Evolutionary conservation across 2,329 filamentous ascomycete species (phyloP).

Genomic region (Hypoxylon sp.): DNA sequence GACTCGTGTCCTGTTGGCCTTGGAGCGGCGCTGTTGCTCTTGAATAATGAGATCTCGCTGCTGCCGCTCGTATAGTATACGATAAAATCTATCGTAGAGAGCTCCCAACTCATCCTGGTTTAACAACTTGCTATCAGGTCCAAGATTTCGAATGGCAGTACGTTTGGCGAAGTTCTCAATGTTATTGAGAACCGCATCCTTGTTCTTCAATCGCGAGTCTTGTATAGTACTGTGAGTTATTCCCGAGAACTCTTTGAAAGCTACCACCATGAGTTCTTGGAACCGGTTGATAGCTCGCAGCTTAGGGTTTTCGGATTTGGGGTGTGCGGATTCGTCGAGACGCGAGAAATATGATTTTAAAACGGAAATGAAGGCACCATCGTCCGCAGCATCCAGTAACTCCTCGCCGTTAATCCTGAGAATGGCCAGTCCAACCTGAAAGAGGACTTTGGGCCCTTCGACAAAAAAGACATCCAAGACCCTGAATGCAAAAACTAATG

Average conservation of each 20-base stretch:
- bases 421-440: constrained; percentile 97
- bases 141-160: constrained; percentile 93
- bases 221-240: constrained; percentile 94
- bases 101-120: constrained; percentile 86
- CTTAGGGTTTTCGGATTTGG: constrained; percentile 94
- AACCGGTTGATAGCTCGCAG: constrained; percentile 93
- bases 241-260: constrained; percentile 96
- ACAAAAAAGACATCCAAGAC: constrained; percentile 98
- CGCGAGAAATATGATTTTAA: constrained; percentile 94
- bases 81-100: constrained; percentile 94
- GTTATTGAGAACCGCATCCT: constrained; percentile 90
- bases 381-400: constrained; percentile 88
- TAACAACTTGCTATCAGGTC: constrained; percentile 92
- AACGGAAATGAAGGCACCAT: constrained; percentile 95
- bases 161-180: constrained; percentile 98
- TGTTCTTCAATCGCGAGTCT: constrained; percentile 89
- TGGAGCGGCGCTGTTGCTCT: constrained; percentile 72
- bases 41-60: constrained; percentile 80
- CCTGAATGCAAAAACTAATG: constrained; percentile 93
- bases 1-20: constrained; percentile 66
- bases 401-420: constrained; percentile 97
- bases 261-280: constrained; percentile 98
- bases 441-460: constrained; percentile 95
- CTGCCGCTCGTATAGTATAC: constrained; percentile 88
- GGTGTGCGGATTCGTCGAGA: constrained; percentile 94